Evolutionary conservation across 2,329 filamentous ascomycete species (phyloP).

Genomic region (Diaporthe velutina): DNA sequence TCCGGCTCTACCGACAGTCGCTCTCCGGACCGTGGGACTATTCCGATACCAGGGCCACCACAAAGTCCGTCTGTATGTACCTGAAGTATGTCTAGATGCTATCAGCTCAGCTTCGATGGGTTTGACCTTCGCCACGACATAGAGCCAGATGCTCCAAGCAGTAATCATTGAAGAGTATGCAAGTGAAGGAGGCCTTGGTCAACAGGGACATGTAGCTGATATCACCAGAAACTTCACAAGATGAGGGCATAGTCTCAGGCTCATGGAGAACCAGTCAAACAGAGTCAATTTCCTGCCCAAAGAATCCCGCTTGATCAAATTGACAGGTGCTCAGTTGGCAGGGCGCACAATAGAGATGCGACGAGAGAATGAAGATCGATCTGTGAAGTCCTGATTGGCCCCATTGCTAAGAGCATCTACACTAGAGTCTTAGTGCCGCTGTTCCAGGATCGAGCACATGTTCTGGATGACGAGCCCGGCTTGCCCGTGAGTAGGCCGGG

Average conservation of each 20-base stretch:
- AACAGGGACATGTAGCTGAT: rapidly evolving
- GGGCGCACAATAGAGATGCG: no score
- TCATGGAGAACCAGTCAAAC: background rate
- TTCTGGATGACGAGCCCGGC: background rate
- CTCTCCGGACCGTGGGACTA: background rate
- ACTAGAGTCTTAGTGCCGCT: background rate
- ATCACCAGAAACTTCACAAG: background rate
- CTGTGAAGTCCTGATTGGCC: no score
- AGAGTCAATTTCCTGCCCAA: background rate
- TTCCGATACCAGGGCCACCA: background rate
- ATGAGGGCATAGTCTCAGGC: background rate
- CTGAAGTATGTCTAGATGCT: background rate
- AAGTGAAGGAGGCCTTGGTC: background rate
- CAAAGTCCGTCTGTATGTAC: no score
- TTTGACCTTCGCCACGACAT: background rate
- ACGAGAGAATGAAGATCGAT: no score
- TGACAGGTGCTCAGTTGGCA: background rate
- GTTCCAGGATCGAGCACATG: background rate
- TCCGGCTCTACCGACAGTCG: constrained; percentile 17
- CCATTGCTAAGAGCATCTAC: background rate
- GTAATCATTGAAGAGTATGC: background rate
- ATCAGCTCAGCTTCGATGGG: no score
- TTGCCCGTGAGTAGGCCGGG: background rate
- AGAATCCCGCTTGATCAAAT: no score
- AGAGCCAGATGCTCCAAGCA: no score